Evolutionary conservation across 306 rosid genomes (phyloP), one percentile per base, ranked within the genome.

Genomic region (Vicia villosa): DNA sequence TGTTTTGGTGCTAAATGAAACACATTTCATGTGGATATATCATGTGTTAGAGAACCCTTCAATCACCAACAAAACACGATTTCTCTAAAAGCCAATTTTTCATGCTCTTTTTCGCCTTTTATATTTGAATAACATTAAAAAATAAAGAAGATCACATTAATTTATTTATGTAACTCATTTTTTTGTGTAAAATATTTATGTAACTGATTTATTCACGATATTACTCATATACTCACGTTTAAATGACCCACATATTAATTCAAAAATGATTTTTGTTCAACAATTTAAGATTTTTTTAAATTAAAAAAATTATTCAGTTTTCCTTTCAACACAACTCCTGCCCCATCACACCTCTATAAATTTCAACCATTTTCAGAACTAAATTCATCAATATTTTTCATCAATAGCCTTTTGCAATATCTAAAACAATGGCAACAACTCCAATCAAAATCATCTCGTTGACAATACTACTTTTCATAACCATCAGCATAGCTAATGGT

Each of bases 381-480:
- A 52, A 43, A 37, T 41, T 37, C 78, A 66, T 32, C 40, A 64
- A 19, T 1, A n/a, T 32, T 38, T 22, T 43, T 9, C 21, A 22
- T 43, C 61, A 11, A 8, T 17, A 74, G 2, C 52, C 30, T 16
- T 47, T 9, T 21, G 4, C 30, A 54, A 8, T 4, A 6, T 37
- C 64, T 45, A 46, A 61, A 56, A 63, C 4, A 30, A 82, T 74
- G 75, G 64, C 77, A 50, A 32, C 76, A 43, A 26, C 68, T 9
- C 73, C 50, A 11, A 50, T 49, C 22, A 78, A 78, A 12, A 6
- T 43, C 8, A 4, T 75, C 5, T 72, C 42, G 40, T 32, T 70
- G 11, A 4, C 32, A 55, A 54, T 22, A 12, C 2, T 79, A 14
- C 21, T 79, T 20, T 7, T 69, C 30, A 17, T 73, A 47, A 20